Conservation (phyloP, 768 basidiomycete species). For the Trametes punicea region DNA sequence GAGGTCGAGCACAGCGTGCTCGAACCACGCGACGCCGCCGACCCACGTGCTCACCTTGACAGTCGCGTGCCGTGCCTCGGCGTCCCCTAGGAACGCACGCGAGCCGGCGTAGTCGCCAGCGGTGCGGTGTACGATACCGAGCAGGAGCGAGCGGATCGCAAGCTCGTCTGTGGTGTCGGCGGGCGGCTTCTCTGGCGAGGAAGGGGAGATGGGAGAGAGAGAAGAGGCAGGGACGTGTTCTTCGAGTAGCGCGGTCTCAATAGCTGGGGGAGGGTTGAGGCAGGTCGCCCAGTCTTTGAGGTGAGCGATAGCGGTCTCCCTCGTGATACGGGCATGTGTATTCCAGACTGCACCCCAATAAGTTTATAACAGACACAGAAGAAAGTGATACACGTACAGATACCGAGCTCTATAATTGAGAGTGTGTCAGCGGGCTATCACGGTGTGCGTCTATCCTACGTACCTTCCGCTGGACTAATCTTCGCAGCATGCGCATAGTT, state of each 20-base stretch:
- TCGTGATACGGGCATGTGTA: slow-evolving; percentile 58
- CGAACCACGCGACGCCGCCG: slow-evolving; percentile 61
- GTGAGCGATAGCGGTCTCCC: slow-evolving; percentile 52
- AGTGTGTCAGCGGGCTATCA: not conserved
- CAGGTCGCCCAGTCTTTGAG: slow-evolving; percentile 51
- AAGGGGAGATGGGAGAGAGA: not conserved
- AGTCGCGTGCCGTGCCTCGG: slow-evolving; percentile 38
- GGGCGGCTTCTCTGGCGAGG: slow-evolving; percentile 36
- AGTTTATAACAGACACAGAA: not conserved
- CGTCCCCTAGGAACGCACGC: slow-evolving; percentile 51
- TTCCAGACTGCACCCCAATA: slow-evolving; percentile 63
- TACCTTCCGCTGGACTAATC: slow-evolving; percentile 71
- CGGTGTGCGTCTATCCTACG: slow-evolving; percentile 14
- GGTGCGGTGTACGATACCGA: slow-evolving; percentile 66
- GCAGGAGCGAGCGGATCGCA: slow-evolving; percentile 62
- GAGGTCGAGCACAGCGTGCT: slow-evolving; percentile 67
- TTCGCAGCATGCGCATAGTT: slow-evolving; percentile 53
- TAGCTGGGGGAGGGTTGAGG: slow-evolving; percentile 40
- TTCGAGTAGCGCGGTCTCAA: slow-evolving; percentile 32
- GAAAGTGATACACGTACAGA: slow-evolving; percentile 51
- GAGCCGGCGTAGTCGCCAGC: slow-evolving; percentile 42
- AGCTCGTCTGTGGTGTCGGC: slow-evolving; percentile 66
- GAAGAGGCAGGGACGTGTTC: slow-evolving; percentile 5
- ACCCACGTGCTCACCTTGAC: slow-evolving; percentile 65
- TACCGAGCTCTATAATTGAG: slow-evolving; percentile 52